Percentiles rank a stretch among this genome's conserved stretches.
Evolutionary conservation across 306 rosid species (phyloP).

Genomic region (Prinsepia uniflora): DNA sequence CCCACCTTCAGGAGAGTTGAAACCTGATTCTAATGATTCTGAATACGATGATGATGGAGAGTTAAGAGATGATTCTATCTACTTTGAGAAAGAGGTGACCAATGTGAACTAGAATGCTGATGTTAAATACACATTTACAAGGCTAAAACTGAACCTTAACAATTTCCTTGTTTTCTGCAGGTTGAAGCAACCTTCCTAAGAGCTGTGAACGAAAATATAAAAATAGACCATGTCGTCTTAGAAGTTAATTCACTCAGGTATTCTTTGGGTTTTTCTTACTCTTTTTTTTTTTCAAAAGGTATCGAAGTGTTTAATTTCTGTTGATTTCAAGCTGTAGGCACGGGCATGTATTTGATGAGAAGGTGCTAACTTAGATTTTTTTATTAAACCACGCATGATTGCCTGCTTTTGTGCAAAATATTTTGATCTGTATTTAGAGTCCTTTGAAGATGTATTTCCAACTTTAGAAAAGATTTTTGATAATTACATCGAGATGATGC

Average conservation of each 20-base stretch:
- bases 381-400: background rate
- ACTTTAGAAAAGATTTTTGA: background rate
- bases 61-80: conserved; percentile 52
- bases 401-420: background rate
- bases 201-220: conserved; percentile 83
- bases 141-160: conserved; percentile 14
- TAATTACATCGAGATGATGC: background rate
- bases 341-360: background rate
- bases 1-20: conserved; percentile 83
- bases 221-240: conserved; percentile 61
- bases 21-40: conserved; percentile 55
- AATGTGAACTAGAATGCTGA: conserved; percentile 17
- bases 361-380: background rate
- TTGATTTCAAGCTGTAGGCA: background rate
- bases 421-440: background rate
- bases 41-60: conserved; percentile 61
- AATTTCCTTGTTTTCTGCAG: conserved; percentile 40
- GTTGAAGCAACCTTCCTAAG: conserved; percentile 93
- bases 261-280: conserved; percentile 7
- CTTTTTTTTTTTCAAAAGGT: background rate
- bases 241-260: conserved; percentile 90
- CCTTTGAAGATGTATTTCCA: background rate
- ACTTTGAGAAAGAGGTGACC: conserved; percentile 82
- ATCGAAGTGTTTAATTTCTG: background rate
- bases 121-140: conserved; percentile 5